Base-by-base conservation (phyloP, 495 filamentous ascomycete species). In the Penicillium roqueforti region DNA sequence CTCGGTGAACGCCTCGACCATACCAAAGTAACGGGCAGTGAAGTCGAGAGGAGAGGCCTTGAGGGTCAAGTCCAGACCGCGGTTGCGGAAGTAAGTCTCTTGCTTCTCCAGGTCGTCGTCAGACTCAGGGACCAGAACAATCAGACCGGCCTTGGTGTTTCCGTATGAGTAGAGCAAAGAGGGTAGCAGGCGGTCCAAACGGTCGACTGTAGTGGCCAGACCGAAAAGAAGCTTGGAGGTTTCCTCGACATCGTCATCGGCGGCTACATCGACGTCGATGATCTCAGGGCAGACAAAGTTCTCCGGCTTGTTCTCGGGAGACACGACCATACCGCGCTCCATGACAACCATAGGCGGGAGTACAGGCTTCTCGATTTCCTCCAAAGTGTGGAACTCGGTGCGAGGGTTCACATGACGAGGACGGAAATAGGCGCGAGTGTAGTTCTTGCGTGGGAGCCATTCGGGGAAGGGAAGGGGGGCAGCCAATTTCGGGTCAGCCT, bases 21-120 rank as follows among this genome's bases (percentile, higher is more conserved):
- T 68, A 19, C 80, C 73, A 61, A 89, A 86, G 65, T 87, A 86
- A 54, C 83, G 79, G 51, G 83, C 80, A 26, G 82, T 78, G 49
- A 83, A 79, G 31, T 75, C 69, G n/a, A 80, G 66, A 28, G 77
- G 76, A 18, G 80, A 80, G 32, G 71, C 61, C 34, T 80, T 74
- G 34, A 86, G 72, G 11, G 75, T 82, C 53, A 84, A 71, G 48
- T 81, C 65, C 57, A 88, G 74, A 52, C 70, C 75, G 18, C 77
- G 70, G 49, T 62, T 63, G 28, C 73, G 74, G 70, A 80, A 78
- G 49, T 75, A 76, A 39, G 67, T 67, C 55, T 80, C 70, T 54
- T 79, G 68, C 54, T 66, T 68, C 31, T 70, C 63, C 52, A 74
- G 67, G 25, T 76, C 68, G 55, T 74, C 68, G 16, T 78, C 74